These are phyloP conservation scores for Pyrus pyrifolia DNA, from an alignment of 306 rosid genomes.

Conservation along the genomic window DNA sequence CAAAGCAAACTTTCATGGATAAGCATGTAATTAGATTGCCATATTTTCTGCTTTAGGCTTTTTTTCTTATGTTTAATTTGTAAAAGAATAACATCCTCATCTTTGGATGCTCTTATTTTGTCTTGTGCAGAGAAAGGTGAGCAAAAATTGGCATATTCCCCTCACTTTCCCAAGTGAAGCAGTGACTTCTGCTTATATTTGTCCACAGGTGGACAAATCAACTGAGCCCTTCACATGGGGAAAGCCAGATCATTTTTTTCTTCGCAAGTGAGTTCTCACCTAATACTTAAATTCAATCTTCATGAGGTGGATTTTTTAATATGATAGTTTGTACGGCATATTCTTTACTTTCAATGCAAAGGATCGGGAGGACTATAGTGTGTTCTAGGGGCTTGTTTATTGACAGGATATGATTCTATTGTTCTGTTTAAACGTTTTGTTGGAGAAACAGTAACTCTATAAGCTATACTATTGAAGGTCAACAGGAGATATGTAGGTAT, in stretches of 20 bases:
- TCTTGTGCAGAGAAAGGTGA: slow-evolving; percentile 75
- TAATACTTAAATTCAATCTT: no score
- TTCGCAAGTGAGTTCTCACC: slow-evolving; percentile 68
- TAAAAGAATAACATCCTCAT: background rate
- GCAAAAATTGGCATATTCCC: slow-evolving; percentile 98
- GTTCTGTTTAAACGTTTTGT: background rate
- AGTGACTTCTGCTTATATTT: slow-evolving; percentile 67
- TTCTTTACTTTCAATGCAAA: background rate
- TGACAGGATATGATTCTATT: background rate
- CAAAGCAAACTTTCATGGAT: slow-evolving; percentile 54
- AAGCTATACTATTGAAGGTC: background rate
- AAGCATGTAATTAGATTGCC: slow-evolving; percentile 51
- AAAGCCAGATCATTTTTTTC: slow-evolving; percentile 91
- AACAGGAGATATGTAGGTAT: background rate
- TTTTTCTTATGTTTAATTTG: background rate
- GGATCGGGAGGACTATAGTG: background rate
- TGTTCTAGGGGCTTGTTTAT: background rate
- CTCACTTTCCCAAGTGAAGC: slow-evolving; percentile 79
- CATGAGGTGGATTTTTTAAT: background rate
- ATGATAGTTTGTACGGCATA: background rate
- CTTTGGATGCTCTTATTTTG: background rate
- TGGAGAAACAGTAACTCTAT: background rate
- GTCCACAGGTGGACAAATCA: slow-evolving; percentile 86
- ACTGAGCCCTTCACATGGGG: slow-evolving; percentile 88
- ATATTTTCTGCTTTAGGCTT: slow-evolving; percentile 6